Base-by-base conservation (phyloP, 768 basidiomycete genomes). In the Psilocybe sp. region DNA sequence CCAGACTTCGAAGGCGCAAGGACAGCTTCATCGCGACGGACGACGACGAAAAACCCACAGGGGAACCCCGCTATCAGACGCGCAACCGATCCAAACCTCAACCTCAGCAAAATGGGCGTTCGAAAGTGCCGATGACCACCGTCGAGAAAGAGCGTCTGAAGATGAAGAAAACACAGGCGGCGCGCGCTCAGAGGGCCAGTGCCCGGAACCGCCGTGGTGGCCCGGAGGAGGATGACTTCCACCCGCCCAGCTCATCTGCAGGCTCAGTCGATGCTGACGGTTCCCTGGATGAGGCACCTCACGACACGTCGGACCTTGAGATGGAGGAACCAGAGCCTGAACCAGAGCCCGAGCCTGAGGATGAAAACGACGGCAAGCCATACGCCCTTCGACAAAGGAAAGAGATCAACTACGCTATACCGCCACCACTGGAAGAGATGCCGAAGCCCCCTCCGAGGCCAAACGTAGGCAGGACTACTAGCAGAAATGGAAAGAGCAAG, bases 401-500 rank as follows among this genome's bases (percentile, higher is more conserved):
- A 40, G 76, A 78, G 52, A 82, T 92, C 57, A 90, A 92, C 61
- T 92, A 92, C 49, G 84, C 85, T 11, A 87, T 91, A 16, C 88
- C 87, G 1, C 89, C 90, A 0, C 86, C 89, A 1, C 69, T 92
- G 13, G 90, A 92, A 44, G 88, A 91, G 33, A 69, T 87, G 64
- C 59, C 64, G 1, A 75, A 74, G 38, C 78, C 80, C 1, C 73
- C 75, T 5, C 65, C 71, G 28, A 74, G 71, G 51, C 60, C 56
- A 12, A 64, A 60, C 28, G 59, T 59, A 33, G 70, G 68, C 8
- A 60, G 62, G n/a, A 60, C 61, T 39, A 71, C 72, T 16, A 66
- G 48, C 15, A 62, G 71, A 52, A 66, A 60, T 1, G 65, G 63
- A 1, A 59, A 55, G 18, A 69, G 66, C 20, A 71, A 70, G 40